phyloP scores from a whole-genome alignment of 164 flowering plant genomes.

The Echeveria elegans region DNA sequence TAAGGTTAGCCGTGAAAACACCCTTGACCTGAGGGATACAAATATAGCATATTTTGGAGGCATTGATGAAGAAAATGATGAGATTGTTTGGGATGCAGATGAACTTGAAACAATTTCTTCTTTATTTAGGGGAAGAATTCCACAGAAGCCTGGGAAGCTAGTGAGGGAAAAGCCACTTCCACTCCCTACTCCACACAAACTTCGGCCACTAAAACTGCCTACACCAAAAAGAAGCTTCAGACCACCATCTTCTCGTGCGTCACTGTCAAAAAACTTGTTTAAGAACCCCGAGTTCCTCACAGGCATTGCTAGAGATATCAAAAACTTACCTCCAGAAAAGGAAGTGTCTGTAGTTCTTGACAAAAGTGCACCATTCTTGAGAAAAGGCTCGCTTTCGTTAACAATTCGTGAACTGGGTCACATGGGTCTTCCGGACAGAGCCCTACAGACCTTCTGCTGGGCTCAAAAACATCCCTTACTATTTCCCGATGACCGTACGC shows the following conservation, averaged over 20 bases:
- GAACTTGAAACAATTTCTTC: conserved; percentile 81
- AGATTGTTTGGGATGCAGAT: conserved; percentile 48
- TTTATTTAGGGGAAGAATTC: conserved; percentile 71
- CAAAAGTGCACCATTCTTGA: conserved; percentile 42
- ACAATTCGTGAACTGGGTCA: conserved; percentile 87
- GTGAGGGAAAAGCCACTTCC: conserved; percentile 68
- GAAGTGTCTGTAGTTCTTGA: conserved; percentile 49
- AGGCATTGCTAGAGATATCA: conserved; percentile 64
- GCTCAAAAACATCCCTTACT: conserved; percentile 65
- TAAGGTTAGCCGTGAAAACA: conserved; percentile 6
- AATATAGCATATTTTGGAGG: conserved; percentile 7
- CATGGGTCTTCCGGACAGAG: conserved; percentile 74
- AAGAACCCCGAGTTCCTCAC: conserved; percentile 63
- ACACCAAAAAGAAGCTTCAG: conserved; percentile 39
- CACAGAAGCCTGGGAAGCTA: conserved; percentile 74
- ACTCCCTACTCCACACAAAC: conserved; percentile 66
- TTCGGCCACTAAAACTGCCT: conserved; percentile 69
- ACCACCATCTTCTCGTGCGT: conserved; percentile 27
- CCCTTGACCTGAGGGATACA: not conserved
- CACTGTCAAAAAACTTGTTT: conserved; percentile 35
- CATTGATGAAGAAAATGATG: conserved; percentile 5
- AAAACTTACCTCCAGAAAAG: conserved; percentile 38
- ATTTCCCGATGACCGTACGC: conserved; percentile 71
- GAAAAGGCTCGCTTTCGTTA: conserved; percentile 79
- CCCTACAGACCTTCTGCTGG: conserved; percentile 74